A percentile compares a stretch with the other conserved stretches of the same genome.
Conservation (phyloP, 495 filamentous ascomycete species). For the Choiromyces venosus region DNA sequence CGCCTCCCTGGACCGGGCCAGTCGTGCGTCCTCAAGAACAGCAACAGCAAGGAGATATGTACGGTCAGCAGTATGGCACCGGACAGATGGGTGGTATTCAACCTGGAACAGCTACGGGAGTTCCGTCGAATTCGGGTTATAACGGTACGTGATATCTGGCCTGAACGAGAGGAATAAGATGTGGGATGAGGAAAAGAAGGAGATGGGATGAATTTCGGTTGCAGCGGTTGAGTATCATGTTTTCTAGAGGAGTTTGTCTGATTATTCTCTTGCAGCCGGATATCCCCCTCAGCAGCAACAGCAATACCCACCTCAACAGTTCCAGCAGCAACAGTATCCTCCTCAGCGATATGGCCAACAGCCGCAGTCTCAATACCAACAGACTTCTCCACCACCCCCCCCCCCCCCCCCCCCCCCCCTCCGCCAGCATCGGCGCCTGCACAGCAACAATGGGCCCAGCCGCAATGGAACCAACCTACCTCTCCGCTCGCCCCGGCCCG, state of each 20-base stretch:
- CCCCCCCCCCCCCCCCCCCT: too few relatives aligned
- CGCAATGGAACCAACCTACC: slow-evolving; percentile 15
- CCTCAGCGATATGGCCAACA: slow-evolving; percentile 23
- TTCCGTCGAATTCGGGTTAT: slow-evolving; percentile 17
- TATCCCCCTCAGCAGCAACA: slow-evolving; percentile 21
- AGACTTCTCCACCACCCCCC: slow-evolving; percentile 7
- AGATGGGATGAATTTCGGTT: background rate
- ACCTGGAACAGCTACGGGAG: slow-evolving; percentile 33
- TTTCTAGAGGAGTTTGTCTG: background rate
- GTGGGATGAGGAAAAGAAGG: background rate
- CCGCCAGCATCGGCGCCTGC: slow-evolving; percentile 4
- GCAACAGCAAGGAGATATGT: slow-evolving; percentile 28
- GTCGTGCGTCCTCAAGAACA: slow-evolving; percentile 8
- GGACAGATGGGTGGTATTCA: slow-evolving; percentile 26
- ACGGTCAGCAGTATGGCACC: slow-evolving; percentile 23
- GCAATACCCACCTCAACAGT: slow-evolving; percentile 10
- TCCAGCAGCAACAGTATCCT: slow-evolving; percentile 21
- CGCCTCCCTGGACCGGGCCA: slow-evolving; percentile 24
- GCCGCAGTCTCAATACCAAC: slow-evolving; percentile 22
- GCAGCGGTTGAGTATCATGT: background rate
- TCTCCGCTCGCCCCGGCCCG: slow-evolving; percentile 6
- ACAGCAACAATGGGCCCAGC: slow-evolving; percentile 19
- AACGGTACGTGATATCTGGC: slow-evolving; percentile 15
- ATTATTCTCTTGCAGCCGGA: slow-evolving; percentile 9
- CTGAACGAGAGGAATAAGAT: background rate